Percentiles rank a stretch among this genome's conserved stretches.
Conservation (phyloP, 2,329 filamentous ascomycete genomes). For the Pseudocercospora macadamiae region DNA sequence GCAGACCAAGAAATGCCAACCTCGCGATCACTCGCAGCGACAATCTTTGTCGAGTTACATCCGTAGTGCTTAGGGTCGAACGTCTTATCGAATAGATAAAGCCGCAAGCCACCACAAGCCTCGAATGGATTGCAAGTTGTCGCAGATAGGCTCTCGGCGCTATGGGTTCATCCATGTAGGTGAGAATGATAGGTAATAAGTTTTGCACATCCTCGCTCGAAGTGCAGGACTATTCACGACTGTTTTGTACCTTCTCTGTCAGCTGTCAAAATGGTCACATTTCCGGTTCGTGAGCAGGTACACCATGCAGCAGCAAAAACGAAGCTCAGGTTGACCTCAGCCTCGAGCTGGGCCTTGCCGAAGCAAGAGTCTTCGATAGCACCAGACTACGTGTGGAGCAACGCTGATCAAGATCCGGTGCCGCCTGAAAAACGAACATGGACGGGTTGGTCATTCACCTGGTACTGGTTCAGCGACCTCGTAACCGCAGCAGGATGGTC, state of each 20-base stretch:
- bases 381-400: conserved; percentile 46
- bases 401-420: conserved; percentile 43
- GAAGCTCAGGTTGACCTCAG: conserved; percentile 4
- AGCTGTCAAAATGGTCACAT: not conserved
- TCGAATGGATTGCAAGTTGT: not conserved
- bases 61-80: not conserved
- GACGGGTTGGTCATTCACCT: conserved; percentile 43
- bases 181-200: not conserved
- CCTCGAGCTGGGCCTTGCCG: conserved; percentile 47
- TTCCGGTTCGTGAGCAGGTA: not conserved
- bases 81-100: conserved; percentile 3
- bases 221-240: not conserved
- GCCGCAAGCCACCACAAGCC: not conserved
- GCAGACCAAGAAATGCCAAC: not conserved
- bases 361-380: conserved; percentile 52
- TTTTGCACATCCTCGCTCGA: not conserved
- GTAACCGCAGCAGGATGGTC: conserved; percentile 41
- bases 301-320: conserved; percentile 5
- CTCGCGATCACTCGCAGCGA: conserved; percentile 2
- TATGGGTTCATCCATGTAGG: not conserved
- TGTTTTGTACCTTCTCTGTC: not conserved
- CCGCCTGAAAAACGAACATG: conserved; percentile 30
- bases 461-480: conserved; percentile 44
- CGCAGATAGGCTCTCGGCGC: conserved; percentile 1
- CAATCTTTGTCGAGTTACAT: not conserved